Base-by-base conservation (phyloP, 73 alveolate species). In the Symbiodinium natans region DNA sequence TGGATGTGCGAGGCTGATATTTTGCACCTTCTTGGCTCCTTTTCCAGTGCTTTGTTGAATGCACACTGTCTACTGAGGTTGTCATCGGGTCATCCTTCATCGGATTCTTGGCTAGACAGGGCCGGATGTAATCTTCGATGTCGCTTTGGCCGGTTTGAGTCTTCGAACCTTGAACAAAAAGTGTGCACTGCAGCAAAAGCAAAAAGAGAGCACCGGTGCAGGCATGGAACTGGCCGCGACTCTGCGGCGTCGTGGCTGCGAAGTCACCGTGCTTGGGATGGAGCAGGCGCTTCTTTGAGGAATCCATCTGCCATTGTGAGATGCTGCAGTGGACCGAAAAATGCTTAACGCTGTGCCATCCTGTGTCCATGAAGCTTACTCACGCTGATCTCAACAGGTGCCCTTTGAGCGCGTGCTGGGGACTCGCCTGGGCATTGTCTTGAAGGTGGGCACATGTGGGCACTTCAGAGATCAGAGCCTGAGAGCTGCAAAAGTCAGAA, bases 191-290 rank as follows among this genome's bases (percentile, higher is more conserved):
- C n/a, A n/a, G n/a, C n/a, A n/a, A n/a, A n/a, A n/a, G n/a, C n/a
- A n/a, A n/a, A n/a, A n/a, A n/a, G n/a, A n/a, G n/a, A n/a, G n/a
- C n/a, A n/a, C n/a, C n/a, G n/a, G n/a, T n/a, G n/a, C n/a, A 52
- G 99, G 99, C 71, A 86, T 98, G 43, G 99, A 99, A 74, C 34
- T 92, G 52, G 99, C 99, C 33, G 86, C 99, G 17, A 85, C 93
- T 41, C 38, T 99, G 36, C 83, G 89, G 41, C 41, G 82, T n/a
- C n/a, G 93, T 10, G 97, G 86, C 40, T 41, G 86, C 63, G 93
- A 98, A 8, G 99, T 99, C 68, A 98, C 86, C 59, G 63, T 99
- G 93, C 99, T 99, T 27, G 94, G 92, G 82, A 41, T 89, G 93
- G 97, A 82, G 7, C 23, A 54, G 52, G 93, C 68, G 27, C 99